phyloP scores from a whole-genome alignment of 768 basidiomycete genomes.

The Suillus bovinus region DNA sequence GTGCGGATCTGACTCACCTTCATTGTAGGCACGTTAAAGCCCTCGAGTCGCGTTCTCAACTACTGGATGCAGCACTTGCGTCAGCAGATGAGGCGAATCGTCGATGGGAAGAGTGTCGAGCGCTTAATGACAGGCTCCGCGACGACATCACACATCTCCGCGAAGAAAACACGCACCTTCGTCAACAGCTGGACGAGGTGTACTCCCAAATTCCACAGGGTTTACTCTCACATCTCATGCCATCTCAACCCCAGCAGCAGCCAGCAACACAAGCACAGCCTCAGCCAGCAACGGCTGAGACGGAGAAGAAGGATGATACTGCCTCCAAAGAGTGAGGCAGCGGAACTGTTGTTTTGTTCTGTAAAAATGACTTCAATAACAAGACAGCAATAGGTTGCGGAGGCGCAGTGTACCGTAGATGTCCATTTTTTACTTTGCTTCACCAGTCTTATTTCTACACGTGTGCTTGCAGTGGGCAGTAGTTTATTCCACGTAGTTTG shows the following conservation, averaged over 20 bases:
- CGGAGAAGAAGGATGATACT: conserved; percentile 28
- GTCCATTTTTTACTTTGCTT: conserved; percentile 2
- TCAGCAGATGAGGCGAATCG: conserved; percentile 88
- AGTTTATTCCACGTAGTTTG: conserved; percentile 6
- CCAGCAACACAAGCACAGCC: conserved; percentile 20
- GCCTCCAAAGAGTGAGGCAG: conserved; percentile 23
- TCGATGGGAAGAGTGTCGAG: conserved; percentile 90
- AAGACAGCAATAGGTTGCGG: conserved; percentile 7
- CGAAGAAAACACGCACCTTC: conserved; percentile 37
- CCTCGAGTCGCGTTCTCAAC: conserved; percentile 81
- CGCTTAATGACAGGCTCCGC: conserved; percentile 83
- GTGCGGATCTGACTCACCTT: conserved; percentile 15
- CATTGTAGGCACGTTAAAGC: conserved; percentile 76
- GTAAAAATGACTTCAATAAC: conserved; percentile 8
- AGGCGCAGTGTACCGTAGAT: conserved; percentile 8
- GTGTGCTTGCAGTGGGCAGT: conserved; percentile 6
- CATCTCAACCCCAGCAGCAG: conserved; percentile 15
- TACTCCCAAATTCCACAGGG: conserved; percentile 27
- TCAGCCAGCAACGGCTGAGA: conserved; percentile 25
- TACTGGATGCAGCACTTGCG: conserved; percentile 82
- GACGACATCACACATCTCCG: conserved; percentile 81
- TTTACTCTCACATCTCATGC: conserved; percentile 19
- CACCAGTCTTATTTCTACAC: background rate
- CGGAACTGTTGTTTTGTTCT: background rate
- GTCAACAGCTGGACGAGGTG: conserved; percentile 41